Base-by-base conservation (phyloP, 1,284 basidiomycete species). In the Pascua guehoae region DNA sequence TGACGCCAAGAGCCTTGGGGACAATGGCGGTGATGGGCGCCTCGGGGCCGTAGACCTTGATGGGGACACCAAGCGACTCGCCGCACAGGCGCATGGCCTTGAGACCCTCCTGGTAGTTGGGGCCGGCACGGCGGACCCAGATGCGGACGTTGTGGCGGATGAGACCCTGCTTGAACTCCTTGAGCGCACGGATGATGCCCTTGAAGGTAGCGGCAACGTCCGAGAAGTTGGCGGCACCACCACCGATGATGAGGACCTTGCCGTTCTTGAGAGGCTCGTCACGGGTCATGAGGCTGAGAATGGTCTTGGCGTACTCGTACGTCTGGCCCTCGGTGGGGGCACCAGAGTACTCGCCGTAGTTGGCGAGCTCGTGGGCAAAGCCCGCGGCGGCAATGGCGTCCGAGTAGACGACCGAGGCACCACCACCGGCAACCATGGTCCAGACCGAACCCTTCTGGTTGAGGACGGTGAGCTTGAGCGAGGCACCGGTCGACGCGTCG, bases 201-300 rank as follows among this genome's bases (percentile, higher is more conserved):
- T 98, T 98, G 88, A 98, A 98, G 63, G 95, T 98, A 15, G 95
- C 88, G 43, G 95, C 95, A 68, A 98, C 94, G 77, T 98, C 98
- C 76, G 94, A 98, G 81, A 98, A 98, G 86, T 98, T 98, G 81
- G 95, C 95, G 66, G 98, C 73, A 66, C 95, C 95, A 82, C 96
- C 96, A 79, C 95, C 96, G 66, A 98, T 97, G 84, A 98, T 97
- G 78, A 98, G 89, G 73, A 98, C 86, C 82, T 98, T 98, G 81
- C 95, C 95, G 52, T 93, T 83, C 47, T 86, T 82, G 71, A 86
- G 82, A 54, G 90, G 88, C 47, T 82, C 80, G 52, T 91, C 91
- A 60, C 95, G 92, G 54, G 92, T 97, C 80, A 98, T 93, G 64
- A 98, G 82, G 79, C 98, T 94, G 69, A 98, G 87, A 75, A 98